phyloP scores from a whole-genome alignment of 2,329 filamentous ascomycete species.

The Ophiosphaerella narmari region DNA sequence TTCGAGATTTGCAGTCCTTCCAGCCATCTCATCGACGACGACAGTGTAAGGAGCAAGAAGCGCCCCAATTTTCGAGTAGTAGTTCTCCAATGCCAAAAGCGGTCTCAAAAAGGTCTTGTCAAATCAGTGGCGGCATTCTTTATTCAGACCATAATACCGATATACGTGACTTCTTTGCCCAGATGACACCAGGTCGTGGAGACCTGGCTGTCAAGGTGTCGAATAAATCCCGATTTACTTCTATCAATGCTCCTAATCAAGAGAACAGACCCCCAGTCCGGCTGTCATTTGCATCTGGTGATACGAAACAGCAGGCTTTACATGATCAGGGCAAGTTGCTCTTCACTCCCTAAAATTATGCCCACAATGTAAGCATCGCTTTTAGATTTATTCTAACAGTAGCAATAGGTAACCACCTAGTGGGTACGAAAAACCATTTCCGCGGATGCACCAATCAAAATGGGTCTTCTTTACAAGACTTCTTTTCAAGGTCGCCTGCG shows the following conservation, averaged over 20 bases:
- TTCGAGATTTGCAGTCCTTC: conserved; percentile 4
- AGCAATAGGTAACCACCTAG: too few species aligned
- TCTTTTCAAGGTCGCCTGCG: too few species aligned
- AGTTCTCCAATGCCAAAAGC: not conserved
- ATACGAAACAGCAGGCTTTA: not conserved
- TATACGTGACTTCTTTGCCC: conserved; percentile 31
- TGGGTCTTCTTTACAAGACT: too few species aligned
- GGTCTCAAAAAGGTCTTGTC: not conserved
- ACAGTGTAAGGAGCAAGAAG: not conserved
- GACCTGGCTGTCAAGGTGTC: too few species aligned
- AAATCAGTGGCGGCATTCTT: not conserved
- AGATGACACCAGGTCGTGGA: not conserved
- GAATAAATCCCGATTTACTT: conserved; percentile 3
- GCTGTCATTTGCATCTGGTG: not conserved
- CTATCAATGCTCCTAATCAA: conserved; percentile 7
- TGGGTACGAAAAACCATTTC: too few species aligned
- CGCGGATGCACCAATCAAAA: too few species aligned
- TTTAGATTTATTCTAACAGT: too few species aligned
- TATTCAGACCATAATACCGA: conserved; percentile 23
- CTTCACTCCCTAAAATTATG: too few species aligned
- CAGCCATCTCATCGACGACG: conserved; percentile 4
- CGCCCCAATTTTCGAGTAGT: not conserved
- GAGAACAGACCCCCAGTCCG: not conserved
- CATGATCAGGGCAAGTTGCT: too few species aligned
- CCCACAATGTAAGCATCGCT: too few species aligned